These are phyloP conservation scores for Lactarius tabidus DNA, from an alignment of 768 basidiomycete species.

Conservation along the genomic window DNA sequence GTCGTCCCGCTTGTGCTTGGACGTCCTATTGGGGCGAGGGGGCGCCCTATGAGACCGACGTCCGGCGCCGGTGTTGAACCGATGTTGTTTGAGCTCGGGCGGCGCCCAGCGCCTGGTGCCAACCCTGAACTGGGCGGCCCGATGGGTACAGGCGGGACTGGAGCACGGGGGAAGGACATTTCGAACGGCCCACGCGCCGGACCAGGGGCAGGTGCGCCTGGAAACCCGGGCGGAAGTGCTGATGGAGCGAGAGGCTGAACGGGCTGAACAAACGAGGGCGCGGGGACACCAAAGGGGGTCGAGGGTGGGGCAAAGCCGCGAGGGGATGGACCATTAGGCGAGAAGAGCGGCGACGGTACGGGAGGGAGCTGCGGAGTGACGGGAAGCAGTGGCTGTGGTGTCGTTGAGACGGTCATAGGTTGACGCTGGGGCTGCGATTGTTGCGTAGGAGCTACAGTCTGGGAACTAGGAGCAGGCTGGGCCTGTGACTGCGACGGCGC, in stretches of 20 bases:
- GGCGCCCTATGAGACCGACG: conserved; percentile 29
- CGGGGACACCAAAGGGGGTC: conserved; percentile 44
- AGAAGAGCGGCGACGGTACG: conserved; percentile 37
- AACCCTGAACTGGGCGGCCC: conserved; percentile 47
- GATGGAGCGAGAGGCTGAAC: conserved; percentile 51
- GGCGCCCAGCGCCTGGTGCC: conserved; percentile 46
- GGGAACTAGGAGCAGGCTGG: conserved; percentile 30
- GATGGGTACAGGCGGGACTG: conserved; percentile 47
- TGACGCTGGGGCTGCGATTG: conserved; percentile 36
- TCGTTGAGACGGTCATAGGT: conserved; percentile 49
- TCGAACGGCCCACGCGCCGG: conserved; percentile 44
- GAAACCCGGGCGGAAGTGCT: conserved; percentile 51
- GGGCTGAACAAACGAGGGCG: conserved; percentile 43
- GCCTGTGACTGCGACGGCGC: conserved; percentile 38
- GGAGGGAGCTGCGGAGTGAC: conserved; percentile 37
- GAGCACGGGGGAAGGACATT: conserved; percentile 42
- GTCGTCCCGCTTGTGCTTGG: conserved; percentile 44
- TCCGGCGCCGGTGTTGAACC: conserved; percentile 50
- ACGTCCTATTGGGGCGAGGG: conserved; percentile 66
- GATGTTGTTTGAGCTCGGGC: conserved; percentile 46
- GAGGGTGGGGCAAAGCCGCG: conserved; percentile 41
- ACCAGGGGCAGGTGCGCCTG: conserved; percentile 32
- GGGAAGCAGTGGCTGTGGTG: conserved; percentile 44
- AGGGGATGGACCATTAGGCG: conserved; percentile 38
- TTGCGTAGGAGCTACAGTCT: conserved; percentile 30